Base-by-base conservation (phyloP, 2,329 filamentous ascomycete genomes). In the Cladosporium oxysporum region DNA sequence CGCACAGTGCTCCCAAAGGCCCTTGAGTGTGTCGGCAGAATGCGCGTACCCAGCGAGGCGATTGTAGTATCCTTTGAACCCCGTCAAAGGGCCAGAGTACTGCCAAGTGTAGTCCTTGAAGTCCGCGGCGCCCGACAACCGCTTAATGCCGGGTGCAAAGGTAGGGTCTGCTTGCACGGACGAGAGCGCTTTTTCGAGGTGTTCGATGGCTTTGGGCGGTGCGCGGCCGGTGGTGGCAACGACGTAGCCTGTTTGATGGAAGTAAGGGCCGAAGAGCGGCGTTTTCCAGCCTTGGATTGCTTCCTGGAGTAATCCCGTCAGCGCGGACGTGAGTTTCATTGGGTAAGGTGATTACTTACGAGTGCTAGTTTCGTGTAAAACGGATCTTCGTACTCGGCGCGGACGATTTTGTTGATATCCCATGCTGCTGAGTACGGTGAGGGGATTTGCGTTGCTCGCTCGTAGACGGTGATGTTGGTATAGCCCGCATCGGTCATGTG, bases 371-470 rank as follows among this genome's bases (percentile, higher is more conserved):
- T 80, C 10, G 91, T 86, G 77, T 97, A 97, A 28, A 88, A 85
- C 0, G 86, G 81, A 74, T 93, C 88, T 12, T 90, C 88, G 75
- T 97, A 97, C 81, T 97, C 93, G 44, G 88, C 83, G 53, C 85
- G 83, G 62, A 88, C 81, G 69, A 87, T 87, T 67, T 71, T 71
- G 67, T 71, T 71, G 64, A 71, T 61, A 35, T 71, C 69, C 52
- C 64, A 67, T 18, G 68, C 69, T 44, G 68, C 87, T 0, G 86
- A 87, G 70, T 75, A 81, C 5, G 76, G 75, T 1, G 83, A 82
- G 0, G 85, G 85, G 2, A 83, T 80, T 11, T 77, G 74, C 11
- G 76, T 72, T 47, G 78, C 78, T 62, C 75, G 73, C 58, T 85
- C 83, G 16, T 83, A 78, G 8, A 85, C 79, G 4, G 82, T 82